phyloP scores from a whole-genome alignment of 2,329 filamentous ascomycete species.

The Pseudofabraea citricarpa region DNA sequence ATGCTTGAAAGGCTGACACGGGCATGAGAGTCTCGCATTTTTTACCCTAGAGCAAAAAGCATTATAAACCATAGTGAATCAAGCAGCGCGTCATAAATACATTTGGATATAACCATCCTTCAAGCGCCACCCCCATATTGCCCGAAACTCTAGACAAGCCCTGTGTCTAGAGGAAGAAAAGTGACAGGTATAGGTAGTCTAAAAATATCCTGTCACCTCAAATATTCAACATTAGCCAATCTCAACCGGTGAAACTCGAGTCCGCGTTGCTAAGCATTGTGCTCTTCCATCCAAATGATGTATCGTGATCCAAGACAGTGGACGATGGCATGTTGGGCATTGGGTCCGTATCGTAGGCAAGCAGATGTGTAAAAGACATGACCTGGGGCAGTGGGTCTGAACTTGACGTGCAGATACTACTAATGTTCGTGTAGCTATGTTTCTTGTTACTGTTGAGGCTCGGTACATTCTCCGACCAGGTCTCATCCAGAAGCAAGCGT shows the following conservation, averaged over 20 bases:
- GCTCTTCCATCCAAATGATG: neutral
- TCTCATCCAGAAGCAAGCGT: conserved; percentile 52
- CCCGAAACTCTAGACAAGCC: no score
- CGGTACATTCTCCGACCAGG: conserved; percentile 19
- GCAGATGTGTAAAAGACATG: conserved; percentile 1
- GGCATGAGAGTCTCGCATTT: no score
- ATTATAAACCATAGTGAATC: no score
- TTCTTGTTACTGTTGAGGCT: conserved; percentile 17
- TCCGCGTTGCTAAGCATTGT: neutral
- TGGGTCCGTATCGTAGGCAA: neutral
- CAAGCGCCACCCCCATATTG: no score
- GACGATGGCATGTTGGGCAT: neutral
- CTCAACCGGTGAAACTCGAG: neutral
- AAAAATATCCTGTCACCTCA: no score
- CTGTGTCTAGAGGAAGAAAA: no score
- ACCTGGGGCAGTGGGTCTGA: conserved; percentile 9
- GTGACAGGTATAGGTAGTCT: no score
- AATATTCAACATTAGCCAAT: no score
- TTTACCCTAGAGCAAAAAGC: no score
- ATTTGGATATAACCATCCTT: no score
- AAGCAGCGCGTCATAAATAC: no score
- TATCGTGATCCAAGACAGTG: neutral
- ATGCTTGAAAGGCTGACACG: no score
- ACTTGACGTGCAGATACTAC: conserved; percentile 19
- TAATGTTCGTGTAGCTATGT: conserved; percentile 22